Base-by-base conservation (phyloP, 192 early-diverging fungal species). In the Chytriomyces hyalinus region DNA sequence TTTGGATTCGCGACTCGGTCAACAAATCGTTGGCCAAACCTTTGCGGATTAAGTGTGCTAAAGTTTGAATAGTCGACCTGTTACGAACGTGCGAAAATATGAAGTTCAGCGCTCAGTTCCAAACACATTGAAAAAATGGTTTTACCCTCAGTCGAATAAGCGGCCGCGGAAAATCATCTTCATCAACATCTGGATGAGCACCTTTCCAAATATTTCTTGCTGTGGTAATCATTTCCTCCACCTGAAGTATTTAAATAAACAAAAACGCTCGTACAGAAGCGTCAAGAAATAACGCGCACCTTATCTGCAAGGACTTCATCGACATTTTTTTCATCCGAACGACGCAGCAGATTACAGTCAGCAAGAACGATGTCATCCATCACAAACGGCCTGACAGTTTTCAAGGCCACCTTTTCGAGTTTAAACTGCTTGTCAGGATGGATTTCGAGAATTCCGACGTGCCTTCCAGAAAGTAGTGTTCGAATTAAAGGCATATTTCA, bases 21-120 rank as follows among this genome's bases (percentile, higher is more conserved):
- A 4, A 91, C 88, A 85, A 95, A 96, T 44, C 84, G 72, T 45
- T 92, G 89, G 0, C 96, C 95, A 81, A 97, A 97, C 13, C 92
- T 85, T 80, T 93, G 89, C 8, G 94, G 93, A 79, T 95, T 95
- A 80, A 95, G 92, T 60, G 92, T 91, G 59, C 88, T 86, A 73
- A 89, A 97, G 0, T 92, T 94, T 17, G 86, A 90, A 73, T 97
- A 97, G 57, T 97, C 94, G 44, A 97, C 95, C n/a, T 91, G 83
- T 28, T 36, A 36, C 36, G 36, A 36, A 36, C 4, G 36, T 60
- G 64, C 9, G 17, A 7, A 73, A 65, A 47, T n/a, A 60, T 60
- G 57, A 22, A 17, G 15, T 60, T 60, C 22, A 22, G 22, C 57
- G 22, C 57, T 17, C 22, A n/a, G 36, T 36, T 4, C 3, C 36